Conservation (phyloP, 805 yeast species). For the Myxozyma lipomycoides region DNA sequence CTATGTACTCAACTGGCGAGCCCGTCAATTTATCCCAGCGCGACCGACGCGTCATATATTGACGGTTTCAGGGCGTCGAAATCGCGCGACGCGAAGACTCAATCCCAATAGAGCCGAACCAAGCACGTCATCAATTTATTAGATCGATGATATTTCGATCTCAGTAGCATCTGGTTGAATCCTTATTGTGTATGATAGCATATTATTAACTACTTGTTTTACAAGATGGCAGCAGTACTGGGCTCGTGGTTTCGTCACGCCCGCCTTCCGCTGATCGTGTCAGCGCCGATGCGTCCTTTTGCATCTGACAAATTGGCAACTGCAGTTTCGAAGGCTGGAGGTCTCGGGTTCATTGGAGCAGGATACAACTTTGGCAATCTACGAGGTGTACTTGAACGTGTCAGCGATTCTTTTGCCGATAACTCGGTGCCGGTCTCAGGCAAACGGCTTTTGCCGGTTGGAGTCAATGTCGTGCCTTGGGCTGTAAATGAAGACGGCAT, state of each 20-base stretch:
- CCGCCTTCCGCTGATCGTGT: constrained; percentile 9
- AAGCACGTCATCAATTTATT: no score
- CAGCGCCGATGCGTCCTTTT: constrained; percentile 21
- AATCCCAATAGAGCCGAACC: no score
- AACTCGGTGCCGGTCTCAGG: neutral
- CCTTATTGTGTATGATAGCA: no score
- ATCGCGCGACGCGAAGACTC: no score
- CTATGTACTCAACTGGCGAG: no score
- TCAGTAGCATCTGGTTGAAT: no score
- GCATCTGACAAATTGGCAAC: constrained; percentile 7
- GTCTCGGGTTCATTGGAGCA: constrained; percentile 18
- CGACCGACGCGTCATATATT: no score
- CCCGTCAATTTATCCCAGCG: no score
- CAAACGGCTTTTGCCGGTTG: neutral
- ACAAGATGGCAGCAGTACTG: no score
- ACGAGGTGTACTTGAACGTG: neutral
- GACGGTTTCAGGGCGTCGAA: no score
- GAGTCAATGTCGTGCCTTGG: constrained; percentile 19
- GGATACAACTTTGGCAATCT: constrained; percentile 12
- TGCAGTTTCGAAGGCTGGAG: constrained; percentile 17
- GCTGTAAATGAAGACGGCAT: constrained; percentile 1
- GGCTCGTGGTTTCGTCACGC: constrained; percentile 14
- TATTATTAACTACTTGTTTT: no score
- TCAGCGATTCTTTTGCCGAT: neutral
- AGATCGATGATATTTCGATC: no score